Conservation (phyloP, 805 yeast species). For the Kodamaea laetipori region DNA sequence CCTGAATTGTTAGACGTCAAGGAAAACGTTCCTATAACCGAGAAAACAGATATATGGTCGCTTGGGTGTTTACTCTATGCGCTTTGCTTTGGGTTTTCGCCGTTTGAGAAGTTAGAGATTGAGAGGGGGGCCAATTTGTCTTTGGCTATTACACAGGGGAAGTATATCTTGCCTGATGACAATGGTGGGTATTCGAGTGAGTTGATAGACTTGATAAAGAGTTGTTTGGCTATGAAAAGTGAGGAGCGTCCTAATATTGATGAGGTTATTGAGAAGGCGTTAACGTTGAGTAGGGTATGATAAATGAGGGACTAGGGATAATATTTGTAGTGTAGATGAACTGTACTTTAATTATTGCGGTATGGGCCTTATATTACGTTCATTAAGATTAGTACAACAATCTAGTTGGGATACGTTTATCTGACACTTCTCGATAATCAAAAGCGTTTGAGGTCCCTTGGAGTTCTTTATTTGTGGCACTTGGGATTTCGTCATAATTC, state of each 20-base stretch:
- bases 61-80: slow-evolving; percentile 83
- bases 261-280: slow-evolving; percentile 53
- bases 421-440: too few species aligned
- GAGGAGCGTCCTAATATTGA: slow-evolving; percentile 63
- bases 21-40: slow-evolving; percentile 64
- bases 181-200: slow-evolving; percentile 52
- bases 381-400: too few species aligned
- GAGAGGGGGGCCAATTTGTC: slow-evolving; percentile 80
- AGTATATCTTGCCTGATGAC: slow-evolving; percentile 55
- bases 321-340: background rate
- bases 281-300: slow-evolving; percentile 29
- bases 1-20: slow-evolving; percentile 85
- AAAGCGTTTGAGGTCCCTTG: too few species aligned
- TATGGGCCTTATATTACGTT: too few species aligned
- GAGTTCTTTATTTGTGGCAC: too few species aligned
- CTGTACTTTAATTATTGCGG: too few species aligned
- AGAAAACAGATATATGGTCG: slow-evolving; percentile 87
- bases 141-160: slow-evolving; percentile 72
- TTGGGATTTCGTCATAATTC: too few species aligned
- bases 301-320: background rate
- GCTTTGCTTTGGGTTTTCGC: slow-evolving; percentile 75
- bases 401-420: too few species aligned
- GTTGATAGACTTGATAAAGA: slow-evolving; percentile 55
- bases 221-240: slow-evolving; percentile 67
- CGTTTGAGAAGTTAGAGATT: slow-evolving; percentile 82